phyloP scores from a whole-genome alignment of 2,329 filamentous ascomycete genomes.

The Fusarium sp. region DNA sequence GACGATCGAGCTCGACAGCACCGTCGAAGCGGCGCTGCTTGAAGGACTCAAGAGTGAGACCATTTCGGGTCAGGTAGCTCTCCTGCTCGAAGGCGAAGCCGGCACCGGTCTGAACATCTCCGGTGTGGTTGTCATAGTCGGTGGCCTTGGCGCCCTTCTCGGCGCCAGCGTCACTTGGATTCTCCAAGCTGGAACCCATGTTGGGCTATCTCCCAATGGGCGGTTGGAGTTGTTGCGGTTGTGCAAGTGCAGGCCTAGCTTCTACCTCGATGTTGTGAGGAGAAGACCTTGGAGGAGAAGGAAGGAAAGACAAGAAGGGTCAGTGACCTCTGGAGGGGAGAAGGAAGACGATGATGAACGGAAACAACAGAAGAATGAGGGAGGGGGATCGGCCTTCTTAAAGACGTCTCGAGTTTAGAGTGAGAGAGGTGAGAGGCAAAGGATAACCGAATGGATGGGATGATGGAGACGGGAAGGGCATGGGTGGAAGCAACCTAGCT shows the following conservation, averaged over 20 bases:
- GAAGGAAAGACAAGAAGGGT: slow-evolving; percentile 26
- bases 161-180: slow-evolving; percentile 35
- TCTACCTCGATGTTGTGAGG: neutral
- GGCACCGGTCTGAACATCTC: slow-evolving; percentile 26
- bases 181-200: slow-evolving; percentile 35
- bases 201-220: slow-evolving; percentile 18
- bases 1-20: slow-evolving; percentile 50
- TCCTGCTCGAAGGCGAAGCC: slow-evolving; percentile 38
- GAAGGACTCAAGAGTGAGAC: slow-evolving; percentile 41
- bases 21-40: slow-evolving; percentile 35
- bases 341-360: slow-evolving; percentile 19
- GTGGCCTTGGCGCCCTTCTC: slow-evolving; percentile 37
- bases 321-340: slow-evolving; percentile 29
- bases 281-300: slow-evolving; percentile 3
- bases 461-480: slow-evolving; percentile 15
- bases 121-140: slow-evolving; percentile 27
- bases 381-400: slow-evolving; percentile 34
- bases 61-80: slow-evolving; percentile 38
- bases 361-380: slow-evolving; percentile 1
- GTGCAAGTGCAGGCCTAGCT: neutral
- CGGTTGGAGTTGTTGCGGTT: neutral
- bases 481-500: slow-evolving; percentile 6
- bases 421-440: slow-evolving; percentile 4
- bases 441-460: slow-evolving; percentile 8
- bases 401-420: slow-evolving; percentile 19